Percentiles rank a stretch among this genome's conserved stretches.
Evolutionary conservation across 2,329 filamentous ascomycete genomes (phyloP).

Genomic region (Orbilia blumenaviensis): DNA sequence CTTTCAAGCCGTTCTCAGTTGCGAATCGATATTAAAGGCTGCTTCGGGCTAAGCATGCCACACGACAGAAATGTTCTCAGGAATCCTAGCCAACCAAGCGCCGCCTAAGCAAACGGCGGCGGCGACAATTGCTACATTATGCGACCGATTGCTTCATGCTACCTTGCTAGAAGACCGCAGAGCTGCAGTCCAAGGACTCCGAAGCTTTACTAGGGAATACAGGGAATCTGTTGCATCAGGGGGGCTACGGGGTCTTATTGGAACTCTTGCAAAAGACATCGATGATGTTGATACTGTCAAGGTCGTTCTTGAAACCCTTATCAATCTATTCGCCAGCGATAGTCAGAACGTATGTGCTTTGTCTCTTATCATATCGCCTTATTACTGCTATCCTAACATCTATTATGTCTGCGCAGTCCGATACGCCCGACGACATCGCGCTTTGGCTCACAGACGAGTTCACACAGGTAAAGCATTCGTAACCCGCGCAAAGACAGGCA

Average conservation of each 20-base stretch:
- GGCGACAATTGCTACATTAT: constrained; percentile 90
- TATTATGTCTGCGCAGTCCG: constrained; percentile 66
- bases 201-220: constrained; percentile 96
- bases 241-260: constrained; percentile 86
- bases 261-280: constrained; percentile 82
- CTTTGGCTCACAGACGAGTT: constrained; percentile 98
- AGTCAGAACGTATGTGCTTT: constrained; percentile 67
- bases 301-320: constrained; percentile 89
- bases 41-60: constrained; percentile 24
- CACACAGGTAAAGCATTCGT: constrained; percentile 72
- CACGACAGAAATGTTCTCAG: constrained; percentile 57
- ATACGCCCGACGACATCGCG: constrained; percentile 94
- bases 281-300: constrained; percentile 97
- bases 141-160: constrained; percentile 84
- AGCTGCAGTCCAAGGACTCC: constrained; percentile 87
- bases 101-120: constrained; percentile 95
- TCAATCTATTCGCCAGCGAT: constrained; percentile 86
- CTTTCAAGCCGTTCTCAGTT: background rate
- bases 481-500: background rate
- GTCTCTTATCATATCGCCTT: background rate
- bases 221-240: constrained; percentile 95
- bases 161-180: constrained; percentile 93
- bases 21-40: background rate
- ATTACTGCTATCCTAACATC: background rate
- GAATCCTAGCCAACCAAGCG: constrained; percentile 74